A percentile compares a stretch with the other conserved stretches of the same genome.
Evolutionary conservation across 805 yeast species (phyloP).

Genomic region (Sungouiella blattae): DNA sequence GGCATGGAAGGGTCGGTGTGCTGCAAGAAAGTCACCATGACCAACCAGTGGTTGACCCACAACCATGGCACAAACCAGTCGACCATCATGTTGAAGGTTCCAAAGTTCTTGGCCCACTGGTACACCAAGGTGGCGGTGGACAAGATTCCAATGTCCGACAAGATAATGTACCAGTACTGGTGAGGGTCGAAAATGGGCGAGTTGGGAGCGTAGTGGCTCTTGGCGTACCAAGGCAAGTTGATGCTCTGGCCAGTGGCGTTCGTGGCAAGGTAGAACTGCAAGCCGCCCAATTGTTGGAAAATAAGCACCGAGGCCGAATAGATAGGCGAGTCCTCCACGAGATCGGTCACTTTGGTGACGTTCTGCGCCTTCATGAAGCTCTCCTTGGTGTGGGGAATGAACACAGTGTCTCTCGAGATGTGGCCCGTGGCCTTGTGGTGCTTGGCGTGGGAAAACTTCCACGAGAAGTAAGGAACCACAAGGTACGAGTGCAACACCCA

Average conservation of each 20-base stretch:
- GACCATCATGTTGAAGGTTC: slow-evolving; percentile 47
- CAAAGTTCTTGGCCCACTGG: slow-evolving; percentile 48
- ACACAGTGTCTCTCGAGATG: slow-evolving; percentile 57
- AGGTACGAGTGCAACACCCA: slow-evolving; percentile 59
- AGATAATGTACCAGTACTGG: slow-evolving; percentile 53
- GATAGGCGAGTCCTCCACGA: slow-evolving; percentile 56
- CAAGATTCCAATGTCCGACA: slow-evolving; percentile 55
- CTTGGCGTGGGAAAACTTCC: slow-evolving; percentile 59
- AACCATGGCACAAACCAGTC: slow-evolving; percentile 59
- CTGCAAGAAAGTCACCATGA: slow-evolving; percentile 58
- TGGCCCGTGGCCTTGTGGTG: slow-evolving; percentile 67
- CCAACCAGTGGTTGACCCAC: slow-evolving; percentile 64
- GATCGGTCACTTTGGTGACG: slow-evolving; percentile 38
- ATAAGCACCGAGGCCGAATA: slow-evolving; percentile 39
- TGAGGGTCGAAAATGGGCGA: slow-evolving; percentile 53
- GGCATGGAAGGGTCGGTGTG: slow-evolving; percentile 61
- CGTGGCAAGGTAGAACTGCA: slow-evolving; percentile 45
- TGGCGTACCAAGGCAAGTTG: slow-evolving; percentile 39
- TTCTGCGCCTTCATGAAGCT: slow-evolving; percentile 32
- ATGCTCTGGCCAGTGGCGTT: slow-evolving; percentile 55
- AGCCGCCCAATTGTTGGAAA: slow-evolving; percentile 57
- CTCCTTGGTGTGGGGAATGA: slow-evolving; percentile 52
- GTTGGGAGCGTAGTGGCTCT: slow-evolving; percentile 53
- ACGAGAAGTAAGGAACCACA: slow-evolving; percentile 58
- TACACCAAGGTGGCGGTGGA: slow-evolving; percentile 44